phyloP scores from a whole-genome alignment of 495 filamentous ascomycete species.

The Chlorociboria aeruginascens region DNA sequence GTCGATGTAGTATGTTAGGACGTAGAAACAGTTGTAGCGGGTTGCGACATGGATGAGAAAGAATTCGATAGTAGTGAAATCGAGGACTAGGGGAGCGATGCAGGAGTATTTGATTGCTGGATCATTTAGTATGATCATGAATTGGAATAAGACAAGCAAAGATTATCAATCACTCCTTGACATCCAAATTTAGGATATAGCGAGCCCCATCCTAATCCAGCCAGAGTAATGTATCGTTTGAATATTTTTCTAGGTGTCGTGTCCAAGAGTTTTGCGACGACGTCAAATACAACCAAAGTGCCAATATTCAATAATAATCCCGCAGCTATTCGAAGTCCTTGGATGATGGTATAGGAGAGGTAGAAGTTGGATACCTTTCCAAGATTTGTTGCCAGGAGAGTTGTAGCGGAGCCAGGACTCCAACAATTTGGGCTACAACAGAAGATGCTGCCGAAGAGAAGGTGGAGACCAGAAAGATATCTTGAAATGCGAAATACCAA shows the following conservation, averaged over 20 bases:
- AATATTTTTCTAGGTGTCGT: conserved; percentile 45
- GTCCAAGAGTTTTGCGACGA: conserved; percentile 59
- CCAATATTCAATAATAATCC: conserved; percentile 63
- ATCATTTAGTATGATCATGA: conserved; percentile 10
- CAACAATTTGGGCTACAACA: conserved; percentile 46
- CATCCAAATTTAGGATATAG: conserved; percentile 79
- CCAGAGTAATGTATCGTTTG: conserved; percentile 44
- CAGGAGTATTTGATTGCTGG: conserved; percentile 73
- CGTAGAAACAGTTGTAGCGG: conserved; percentile 89
- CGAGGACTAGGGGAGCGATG: conserved; percentile 83
- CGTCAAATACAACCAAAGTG: conserved; percentile 60
- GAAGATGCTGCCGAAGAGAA: conserved; percentile 67
- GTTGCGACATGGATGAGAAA: conserved; percentile 84
- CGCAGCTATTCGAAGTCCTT: conserved; percentile 71
- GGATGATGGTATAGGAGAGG: conserved; percentile 86
- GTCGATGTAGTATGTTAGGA: conserved; percentile 72
- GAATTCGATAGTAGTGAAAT: conserved; percentile 74
- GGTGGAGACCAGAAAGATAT: conserved; percentile 84
- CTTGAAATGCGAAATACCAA: conserved; percentile 88
- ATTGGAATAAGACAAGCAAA: not conserved
- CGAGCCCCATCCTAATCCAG: conserved; percentile 72
- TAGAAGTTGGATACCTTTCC: conserved; percentile 88
- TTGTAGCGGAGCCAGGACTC: conserved; percentile 46
- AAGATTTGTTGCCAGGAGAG: conserved; percentile 62
- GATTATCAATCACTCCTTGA: conserved; percentile 64